Percentiles rank a stretch among this genome's conserved stretches.
These are phyloP conservation scores for Nannizziopsis barbatae DNA, from an alignment of 2,329 filamentous ascomycete genomes.

Conservation along the genomic window DNA sequence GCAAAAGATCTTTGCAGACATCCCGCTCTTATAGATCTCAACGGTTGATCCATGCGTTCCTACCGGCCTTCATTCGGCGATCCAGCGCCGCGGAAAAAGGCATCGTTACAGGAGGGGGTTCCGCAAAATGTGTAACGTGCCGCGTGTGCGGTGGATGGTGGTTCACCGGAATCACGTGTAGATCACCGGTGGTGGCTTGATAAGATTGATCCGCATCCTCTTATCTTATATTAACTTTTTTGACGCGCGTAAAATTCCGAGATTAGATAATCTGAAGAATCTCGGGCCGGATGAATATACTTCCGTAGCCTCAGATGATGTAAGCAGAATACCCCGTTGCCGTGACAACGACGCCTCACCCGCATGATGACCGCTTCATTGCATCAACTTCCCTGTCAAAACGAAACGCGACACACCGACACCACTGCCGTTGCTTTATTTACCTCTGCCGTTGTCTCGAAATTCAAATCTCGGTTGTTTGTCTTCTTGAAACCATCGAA, in stretches of 20 bases:
- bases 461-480: not conserved
- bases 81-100: no score
- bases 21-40: no score
- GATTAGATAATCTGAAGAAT: not conserved
- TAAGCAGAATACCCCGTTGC: constrained; percentile 1
- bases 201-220: no score
- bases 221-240: no score
- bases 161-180: no score
- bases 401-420: constrained; percentile 7
- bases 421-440: constrained; percentile 7
- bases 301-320: not conserved
- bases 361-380: not conserved
- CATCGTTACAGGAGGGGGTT: no score
- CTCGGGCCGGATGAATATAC: not conserved
- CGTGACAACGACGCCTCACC: not conserved
- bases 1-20: no score
- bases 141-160: no score
- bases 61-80: no score
- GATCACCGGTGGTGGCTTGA: no score
- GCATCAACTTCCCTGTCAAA: constrained; percentile 3
- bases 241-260: not conserved
- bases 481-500: not conserved
- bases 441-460: constrained; percentile 2
- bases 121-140: no score
- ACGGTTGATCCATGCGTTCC: no score